phyloP scores from a whole-genome alignment of 305 asterid genomes.

The Plantago rigida region DNA sequence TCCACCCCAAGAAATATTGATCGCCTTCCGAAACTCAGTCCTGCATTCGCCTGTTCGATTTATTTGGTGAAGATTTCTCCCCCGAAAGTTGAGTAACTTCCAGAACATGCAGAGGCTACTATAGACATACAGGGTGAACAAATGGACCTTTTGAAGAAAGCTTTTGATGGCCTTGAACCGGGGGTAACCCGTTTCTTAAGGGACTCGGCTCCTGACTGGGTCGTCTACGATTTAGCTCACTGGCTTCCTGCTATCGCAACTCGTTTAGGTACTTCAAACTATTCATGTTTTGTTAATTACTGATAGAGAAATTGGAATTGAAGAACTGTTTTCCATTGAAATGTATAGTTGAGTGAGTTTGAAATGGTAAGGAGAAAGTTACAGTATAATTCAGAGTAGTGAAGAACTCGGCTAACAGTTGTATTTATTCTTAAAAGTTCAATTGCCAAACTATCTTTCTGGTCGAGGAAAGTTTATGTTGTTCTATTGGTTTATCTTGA shows the following conservation, averaged over 20 bases:
- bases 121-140: constrained; percentile 24
- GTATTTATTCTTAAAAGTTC: too few species aligned
- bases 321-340: too few species aligned
- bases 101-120: constrained; percentile 44
- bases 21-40: constrained; percentile 44
- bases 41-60: constrained; percentile 8
- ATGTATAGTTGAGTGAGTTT: too few species aligned
- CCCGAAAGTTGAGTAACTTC: constrained; percentile 27
- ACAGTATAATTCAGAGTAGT: too few species aligned
- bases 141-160: constrained; percentile 37
- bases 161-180: constrained; percentile 36
- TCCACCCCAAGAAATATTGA: constrained; percentile 47
- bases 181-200: constrained; percentile 29
- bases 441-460: too few species aligned
- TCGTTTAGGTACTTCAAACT: constrained; percentile 15
- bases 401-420: too few species aligned
- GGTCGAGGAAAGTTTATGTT: too few species aligned
- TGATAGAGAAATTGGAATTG: too few species aligned
- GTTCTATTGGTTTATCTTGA: too few species aligned
- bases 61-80: constrained; percentile 27
- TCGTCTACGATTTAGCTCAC: constrained; percentile 31
- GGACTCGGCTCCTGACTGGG: constrained; percentile 35
- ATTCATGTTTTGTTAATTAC: too few species aligned
- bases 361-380: too few species aligned
- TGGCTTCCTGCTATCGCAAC: constrained; percentile 39